Evolutionary conservation across 73 alveolate species (phyloP).

Genomic region (Paramecium biaurelia): DNA sequence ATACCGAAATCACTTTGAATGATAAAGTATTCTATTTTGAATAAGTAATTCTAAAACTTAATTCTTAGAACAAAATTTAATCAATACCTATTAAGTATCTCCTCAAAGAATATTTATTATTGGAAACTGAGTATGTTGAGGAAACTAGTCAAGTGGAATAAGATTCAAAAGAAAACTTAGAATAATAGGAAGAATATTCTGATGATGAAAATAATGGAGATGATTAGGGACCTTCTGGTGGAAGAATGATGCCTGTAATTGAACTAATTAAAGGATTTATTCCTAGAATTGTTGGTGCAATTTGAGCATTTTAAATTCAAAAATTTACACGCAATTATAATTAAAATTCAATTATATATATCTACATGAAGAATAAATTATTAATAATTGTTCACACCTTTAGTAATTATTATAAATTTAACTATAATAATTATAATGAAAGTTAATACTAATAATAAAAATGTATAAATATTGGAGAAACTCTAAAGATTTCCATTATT

Average conservation of each 20-base stretch:
- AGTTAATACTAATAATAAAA: too few species aligned
- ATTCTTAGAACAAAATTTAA: not conserved
- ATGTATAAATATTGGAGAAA: too few species aligned
- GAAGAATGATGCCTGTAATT: conserved; percentile 19
- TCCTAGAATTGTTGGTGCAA: not conserved
- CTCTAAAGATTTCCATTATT: too few species aligned
- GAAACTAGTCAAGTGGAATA: not conserved
- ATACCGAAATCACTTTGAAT: not conserved
- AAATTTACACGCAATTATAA: not conserved
- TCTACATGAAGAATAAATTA: not conserved
- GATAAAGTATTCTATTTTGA: not conserved
- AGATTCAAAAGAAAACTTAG: not conserved
- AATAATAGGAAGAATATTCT: not conserved
- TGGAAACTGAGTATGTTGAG: not conserved
- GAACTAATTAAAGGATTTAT: conserved; percentile 36
- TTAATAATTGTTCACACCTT: too few species aligned
- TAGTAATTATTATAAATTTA: too few species aligned
- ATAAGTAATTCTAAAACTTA: not conserved
- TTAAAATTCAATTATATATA: not conserved
- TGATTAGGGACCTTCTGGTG: not conserved
- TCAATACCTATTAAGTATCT: not conserved
- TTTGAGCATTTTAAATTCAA: conserved; percentile 7
- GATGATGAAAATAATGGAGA: conserved; percentile 13
- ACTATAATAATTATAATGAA: too few species aligned
- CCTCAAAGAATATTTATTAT: not conserved